Conservation (phyloP, 192 early-diverging fungal genomes). For the Rhizoclosmatium sp. region DNA sequence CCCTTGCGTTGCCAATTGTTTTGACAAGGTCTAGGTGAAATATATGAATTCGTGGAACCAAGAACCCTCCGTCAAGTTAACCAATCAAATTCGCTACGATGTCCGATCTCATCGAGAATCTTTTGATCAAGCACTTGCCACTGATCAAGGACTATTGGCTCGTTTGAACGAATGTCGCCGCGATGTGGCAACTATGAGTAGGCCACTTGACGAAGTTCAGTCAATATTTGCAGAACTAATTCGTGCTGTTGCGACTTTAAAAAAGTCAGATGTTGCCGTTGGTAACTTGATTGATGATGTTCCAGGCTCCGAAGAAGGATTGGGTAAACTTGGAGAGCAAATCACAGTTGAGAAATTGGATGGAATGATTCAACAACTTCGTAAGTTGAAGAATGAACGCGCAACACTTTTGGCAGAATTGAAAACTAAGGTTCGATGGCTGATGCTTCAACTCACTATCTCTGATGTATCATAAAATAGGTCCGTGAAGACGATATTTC, state of each 20-base stretch:
- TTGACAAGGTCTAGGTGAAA: constrained; percentile 32
- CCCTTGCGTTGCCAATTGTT: background rate
- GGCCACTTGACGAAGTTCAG: constrained; percentile 58
- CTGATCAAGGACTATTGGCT: constrained; percentile 50
- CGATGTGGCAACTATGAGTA: constrained; percentile 43
- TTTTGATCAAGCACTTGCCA: constrained; percentile 77
- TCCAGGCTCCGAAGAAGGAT: constrained; percentile 44
- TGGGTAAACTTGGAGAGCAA: constrained; percentile 63
- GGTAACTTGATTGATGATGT: constrained; percentile 70
- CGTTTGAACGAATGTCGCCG: constrained; percentile 43
- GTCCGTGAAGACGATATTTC: constrained; percentile 91
- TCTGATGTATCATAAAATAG: constrained; percentile 26
- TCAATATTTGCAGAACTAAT: constrained; percentile 54
- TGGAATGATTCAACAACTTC: constrained; percentile 64
- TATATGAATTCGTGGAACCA: constrained; percentile 87
- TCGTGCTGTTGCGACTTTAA: constrained; percentile 45
- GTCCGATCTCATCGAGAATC: constrained; percentile 75
- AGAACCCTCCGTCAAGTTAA: constrained; percentile 77
- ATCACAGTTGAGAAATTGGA: constrained; percentile 71
- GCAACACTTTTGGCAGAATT: constrained; percentile 74
- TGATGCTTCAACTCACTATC: background rate
- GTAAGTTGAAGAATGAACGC: constrained; percentile 75
- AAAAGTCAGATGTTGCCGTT: constrained; percentile 32
- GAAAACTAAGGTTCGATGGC: constrained; percentile 68
- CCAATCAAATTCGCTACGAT: constrained; percentile 79